Base-by-base conservation (phyloP, 129 eudicot species). In the Helianthus tuberosus region DNA sequence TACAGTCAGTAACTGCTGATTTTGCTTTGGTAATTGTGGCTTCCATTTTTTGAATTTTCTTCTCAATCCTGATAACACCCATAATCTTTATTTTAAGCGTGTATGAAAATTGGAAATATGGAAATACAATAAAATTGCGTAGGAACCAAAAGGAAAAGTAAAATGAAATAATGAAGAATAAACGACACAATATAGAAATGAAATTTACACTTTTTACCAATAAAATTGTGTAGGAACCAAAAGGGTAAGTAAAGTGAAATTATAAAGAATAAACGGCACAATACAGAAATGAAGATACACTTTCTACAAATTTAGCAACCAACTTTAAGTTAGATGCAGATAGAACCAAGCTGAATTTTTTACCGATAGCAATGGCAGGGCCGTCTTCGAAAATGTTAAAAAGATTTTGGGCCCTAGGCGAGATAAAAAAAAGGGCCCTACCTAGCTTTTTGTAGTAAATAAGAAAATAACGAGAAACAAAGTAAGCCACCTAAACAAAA, bases 1-100 rank as follows among this genome's bases (percentile, higher is more conserved):
- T 91, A 79, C 99, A 91, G 68, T 89, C 97, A 69, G 87, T 85
- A 25, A 73, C 82, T 52, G 78, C 66, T 68, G 89, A 76, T 76
- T 91, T 95, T 43, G 97, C 97, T 88, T 74, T 86, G 11, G 84
- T 83, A 66, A 91, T 87, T 43, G 75, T 76, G 70, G 81, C 78
- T 77, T 91, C 94, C 97, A 91, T 95, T 81, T 81, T 95, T 11
- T 11, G 74, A 63, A 91, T 76, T 84, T 85, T 95, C 80, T 74
- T 84, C 54, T 72, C 85, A 65, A 76, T 84, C 89, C 99, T 95
- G 83, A 73, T 52, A 51, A 44, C 65, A 75, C 66, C 52, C 68
- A 63, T 12, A 57, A 57, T 50, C 16, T 57, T 38, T 13, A 32
- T 11, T 48, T 38, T 52, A 38, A 71, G n/a, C n/a, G 48, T 51